Conservation (phyloP, 139 green algal species). For the Chlorella sp. region DNA sequence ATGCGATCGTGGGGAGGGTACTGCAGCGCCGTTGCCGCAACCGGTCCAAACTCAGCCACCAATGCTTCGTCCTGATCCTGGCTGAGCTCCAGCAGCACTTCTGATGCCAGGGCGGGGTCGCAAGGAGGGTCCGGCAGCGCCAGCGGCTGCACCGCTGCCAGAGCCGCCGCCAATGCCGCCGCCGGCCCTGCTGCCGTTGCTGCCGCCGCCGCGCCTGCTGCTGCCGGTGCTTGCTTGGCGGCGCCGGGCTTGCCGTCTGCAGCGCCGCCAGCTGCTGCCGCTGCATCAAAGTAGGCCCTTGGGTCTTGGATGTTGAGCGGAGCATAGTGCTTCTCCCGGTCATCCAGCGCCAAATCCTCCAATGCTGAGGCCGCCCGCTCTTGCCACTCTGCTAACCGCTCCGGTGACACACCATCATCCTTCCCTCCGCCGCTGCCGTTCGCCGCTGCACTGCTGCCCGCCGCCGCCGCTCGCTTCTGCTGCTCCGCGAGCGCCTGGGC, state of each 20-base stretch:
- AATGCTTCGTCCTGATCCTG: conserved; percentile 29
- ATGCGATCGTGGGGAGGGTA: conserved; percentile 29
- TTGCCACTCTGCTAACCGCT: conserved; percentile 33
- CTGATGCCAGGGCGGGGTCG: conserved; percentile 10
- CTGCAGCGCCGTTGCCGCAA: conserved; percentile 24
- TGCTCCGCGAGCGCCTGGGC: conserved; percentile 28
- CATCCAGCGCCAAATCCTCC: conserved; percentile 27
- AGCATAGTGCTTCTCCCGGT: neutral
- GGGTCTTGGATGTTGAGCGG: conserved; percentile 35
- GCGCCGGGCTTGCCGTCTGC: neutral
- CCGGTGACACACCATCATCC: neutral
- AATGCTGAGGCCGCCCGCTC: conserved; percentile 28
- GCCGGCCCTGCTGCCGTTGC: neutral
- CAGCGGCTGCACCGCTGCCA: neutral
- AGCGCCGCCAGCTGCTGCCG: neutral
- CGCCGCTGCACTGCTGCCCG: neutral
- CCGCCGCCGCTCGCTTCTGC: conserved; percentile 1
- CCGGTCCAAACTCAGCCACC: conserved; percentile 35
- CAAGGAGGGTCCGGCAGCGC: conserved; percentile 30
- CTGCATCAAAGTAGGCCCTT: conserved; percentile 24
- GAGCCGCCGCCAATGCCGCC: neutral
- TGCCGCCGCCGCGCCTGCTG: neutral
- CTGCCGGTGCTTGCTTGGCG: neutral
- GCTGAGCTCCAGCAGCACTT: conserved; percentile 38
- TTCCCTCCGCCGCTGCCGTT: neutral